Percentiles rank a stretch among this genome's conserved stretches.
These are phyloP conservation scores for Haematococcus lacustris DNA, from an alignment of 139 green algal genomes.

Conservation along the genomic window DNA sequence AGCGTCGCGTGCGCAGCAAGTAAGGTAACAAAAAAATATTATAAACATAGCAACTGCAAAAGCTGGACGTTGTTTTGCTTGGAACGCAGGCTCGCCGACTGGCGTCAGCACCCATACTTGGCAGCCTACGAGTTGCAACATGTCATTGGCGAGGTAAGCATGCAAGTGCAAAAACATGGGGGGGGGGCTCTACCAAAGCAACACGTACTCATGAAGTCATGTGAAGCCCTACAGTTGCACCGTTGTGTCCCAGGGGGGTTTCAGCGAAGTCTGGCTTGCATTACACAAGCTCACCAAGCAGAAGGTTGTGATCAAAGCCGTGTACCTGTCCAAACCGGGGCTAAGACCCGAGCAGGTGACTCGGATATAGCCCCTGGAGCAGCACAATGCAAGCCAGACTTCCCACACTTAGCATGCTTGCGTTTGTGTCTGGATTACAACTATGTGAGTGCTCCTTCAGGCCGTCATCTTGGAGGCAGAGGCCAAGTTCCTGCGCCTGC, in stretches of 20 bases:
- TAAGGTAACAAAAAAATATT: too few relatives aligned
- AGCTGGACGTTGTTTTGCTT: too few relatives aligned
- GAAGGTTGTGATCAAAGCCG: constrained; percentile 28
- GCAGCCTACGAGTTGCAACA: too few relatives aligned
- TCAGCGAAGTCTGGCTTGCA: constrained; percentile 35
- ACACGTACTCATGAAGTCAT: too few relatives aligned
- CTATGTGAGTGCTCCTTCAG: not conserved
- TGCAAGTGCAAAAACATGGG: too few relatives aligned
- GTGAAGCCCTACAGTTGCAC: too few relatives aligned
- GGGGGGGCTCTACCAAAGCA: too few relatives aligned
- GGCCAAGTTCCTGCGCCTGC: constrained; percentile 23
- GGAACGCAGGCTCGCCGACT: too few relatives aligned
- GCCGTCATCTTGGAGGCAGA: constrained; percentile 19
- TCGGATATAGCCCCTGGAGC: not conserved
- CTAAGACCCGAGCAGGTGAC: constrained; percentile 21
- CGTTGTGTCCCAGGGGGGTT: constrained; percentile 29
- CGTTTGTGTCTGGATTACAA: not conserved
- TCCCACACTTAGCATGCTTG: not conserved
- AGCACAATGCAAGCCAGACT: not conserved
- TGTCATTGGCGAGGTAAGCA: too few relatives aligned
- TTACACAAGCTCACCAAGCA: constrained; percentile 7
- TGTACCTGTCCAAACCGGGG: constrained; percentile 32
- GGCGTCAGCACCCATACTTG: too few relatives aligned
- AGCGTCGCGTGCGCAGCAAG: too few relatives aligned
- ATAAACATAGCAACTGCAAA: too few relatives aligned